These are phyloP conservation scores for Ogataea paradorogensis DNA, from an alignment of 805 yeast genomes.

Conservation along the genomic window DNA sequence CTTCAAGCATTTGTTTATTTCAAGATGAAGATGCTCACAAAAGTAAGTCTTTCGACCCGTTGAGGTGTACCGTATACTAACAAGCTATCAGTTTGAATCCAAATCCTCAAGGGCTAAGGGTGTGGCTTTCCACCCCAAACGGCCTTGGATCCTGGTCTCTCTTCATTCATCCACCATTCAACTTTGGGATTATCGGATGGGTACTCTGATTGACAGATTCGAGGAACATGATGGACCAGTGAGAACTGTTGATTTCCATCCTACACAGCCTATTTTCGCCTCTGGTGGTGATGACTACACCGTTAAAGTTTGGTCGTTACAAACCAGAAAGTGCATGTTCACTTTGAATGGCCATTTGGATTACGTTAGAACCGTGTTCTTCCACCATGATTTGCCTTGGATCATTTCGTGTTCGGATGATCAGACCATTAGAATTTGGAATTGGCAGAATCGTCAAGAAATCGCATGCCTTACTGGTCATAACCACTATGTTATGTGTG, in stretches of 20 bases:
- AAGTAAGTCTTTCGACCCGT: slow-evolving; percentile 41
- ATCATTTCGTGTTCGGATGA: slow-evolving; percentile 94
- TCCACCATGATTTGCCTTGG: slow-evolving; percentile 98
- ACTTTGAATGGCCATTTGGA: slow-evolving; percentile 93
- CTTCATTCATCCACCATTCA: slow-evolving; percentile 98
- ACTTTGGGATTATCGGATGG: slow-evolving; percentile 99
- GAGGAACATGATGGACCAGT: slow-evolving; percentile 99
- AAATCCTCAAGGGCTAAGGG: slow-evolving; percentile 97
- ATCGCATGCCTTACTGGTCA: slow-evolving; percentile 97
- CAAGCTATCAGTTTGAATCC: slow-evolving; percentile 73
- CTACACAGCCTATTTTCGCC: slow-evolving; percentile 94
- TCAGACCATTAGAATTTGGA: slow-evolving; percentile 98
- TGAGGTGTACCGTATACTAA: slow-evolving; percentile 15
- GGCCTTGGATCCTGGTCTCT: slow-evolving; percentile 95
- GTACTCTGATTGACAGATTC: slow-evolving; percentile 90
- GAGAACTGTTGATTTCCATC: slow-evolving; percentile 92
- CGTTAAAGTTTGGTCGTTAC: slow-evolving; percentile 93
- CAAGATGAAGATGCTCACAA: slow-evolving; percentile 82
- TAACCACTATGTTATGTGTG: slow-evolving; percentile 97
- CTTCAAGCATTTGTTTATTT: slow-evolving; percentile 9
- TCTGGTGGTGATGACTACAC: slow-evolving; percentile 98
- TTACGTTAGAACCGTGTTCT: slow-evolving; percentile 88
- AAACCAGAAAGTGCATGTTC: slow-evolving; percentile 86
- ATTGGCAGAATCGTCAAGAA: slow-evolving; percentile 98
- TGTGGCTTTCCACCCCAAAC: slow-evolving; percentile 92